A percentile compares a stretch with the other conserved stretches of the same genome.
phyloP scores from a whole-genome alignment of 768 basidiomycete species.

The Tephrocybe sp. region DNA sequence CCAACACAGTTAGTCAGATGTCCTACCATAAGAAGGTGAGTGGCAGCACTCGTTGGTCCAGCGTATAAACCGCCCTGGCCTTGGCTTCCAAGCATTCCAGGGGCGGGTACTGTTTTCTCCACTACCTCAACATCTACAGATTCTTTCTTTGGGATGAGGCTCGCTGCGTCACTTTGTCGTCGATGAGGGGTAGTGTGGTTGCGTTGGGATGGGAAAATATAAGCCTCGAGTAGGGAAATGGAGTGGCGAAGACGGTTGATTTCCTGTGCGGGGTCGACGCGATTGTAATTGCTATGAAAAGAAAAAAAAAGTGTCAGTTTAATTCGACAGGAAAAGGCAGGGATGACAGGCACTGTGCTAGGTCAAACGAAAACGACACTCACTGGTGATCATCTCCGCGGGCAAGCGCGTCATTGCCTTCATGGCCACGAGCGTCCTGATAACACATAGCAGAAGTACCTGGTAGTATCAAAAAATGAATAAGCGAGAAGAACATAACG shows the following conservation, averaged over 20 bases:
- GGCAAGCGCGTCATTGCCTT: conserved; percentile 46
- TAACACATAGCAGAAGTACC: conserved; percentile 83
- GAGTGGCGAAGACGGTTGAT: conserved; percentile 70
- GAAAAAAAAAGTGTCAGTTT: conserved; percentile 13
- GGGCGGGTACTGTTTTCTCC: conserved; percentile 47
- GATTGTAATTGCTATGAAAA: conserved; percentile 35
- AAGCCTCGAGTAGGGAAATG: conserved; percentile 64
- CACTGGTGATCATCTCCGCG: conserved; percentile 66
- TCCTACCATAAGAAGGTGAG: conserved; percentile 63
- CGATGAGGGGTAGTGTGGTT: conserved; percentile 31
- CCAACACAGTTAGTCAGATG: conserved; percentile 11
- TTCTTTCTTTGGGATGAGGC: conserved; percentile 55
- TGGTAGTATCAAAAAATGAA: conserved; percentile 27
- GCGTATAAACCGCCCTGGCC: conserved; percentile 71
- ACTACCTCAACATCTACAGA: conserved; percentile 43
- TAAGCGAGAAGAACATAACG: background rate
- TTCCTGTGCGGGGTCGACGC: conserved; percentile 65
- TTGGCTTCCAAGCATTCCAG: conserved; percentile 68
- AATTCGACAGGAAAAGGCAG: conserved; percentile 14
- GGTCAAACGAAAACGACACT: conserved; percentile 30
- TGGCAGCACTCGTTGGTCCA: conserved; percentile 76
- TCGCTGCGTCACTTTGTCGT: conserved; percentile 35
- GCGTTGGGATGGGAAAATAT: conserved; percentile 49
- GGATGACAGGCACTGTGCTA: background rate
- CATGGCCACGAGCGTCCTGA: conserved; percentile 70